Conservation (phyloP, 441 rosid genomes). For the Manihot esculenta region DNA sequence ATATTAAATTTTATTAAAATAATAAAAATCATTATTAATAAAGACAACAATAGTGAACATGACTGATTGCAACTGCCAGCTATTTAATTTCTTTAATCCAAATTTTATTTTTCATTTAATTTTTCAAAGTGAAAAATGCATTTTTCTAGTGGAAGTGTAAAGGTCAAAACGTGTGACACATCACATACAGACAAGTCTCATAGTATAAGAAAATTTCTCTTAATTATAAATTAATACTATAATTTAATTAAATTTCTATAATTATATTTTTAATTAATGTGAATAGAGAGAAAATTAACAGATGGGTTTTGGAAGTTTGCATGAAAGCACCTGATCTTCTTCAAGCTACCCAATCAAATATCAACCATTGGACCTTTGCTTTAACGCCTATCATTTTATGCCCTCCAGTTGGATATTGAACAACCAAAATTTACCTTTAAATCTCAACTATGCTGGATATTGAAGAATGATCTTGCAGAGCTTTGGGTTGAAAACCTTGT, state of each 20-base stretch:
- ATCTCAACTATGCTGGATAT: no score
- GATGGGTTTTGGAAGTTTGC: background rate
- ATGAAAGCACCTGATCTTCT: background rate
- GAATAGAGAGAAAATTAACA: background rate
- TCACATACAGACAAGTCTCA: constrained; percentile 35
- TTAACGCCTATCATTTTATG: no score
- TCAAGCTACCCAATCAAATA: no score
- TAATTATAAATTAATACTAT: background rate
- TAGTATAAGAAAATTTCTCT: background rate
- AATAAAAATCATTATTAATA: no score
- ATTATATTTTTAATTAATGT: background rate
- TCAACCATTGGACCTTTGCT: no score
- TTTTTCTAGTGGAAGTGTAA: constrained; percentile 42
- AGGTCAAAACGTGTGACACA: constrained; percentile 44
- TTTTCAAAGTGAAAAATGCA: constrained; percentile 20
- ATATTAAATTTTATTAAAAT: no score
- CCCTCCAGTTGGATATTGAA: no score
- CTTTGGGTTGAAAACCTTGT: no score
- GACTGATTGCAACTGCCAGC: constrained; percentile 16
- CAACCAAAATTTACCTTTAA: no score
- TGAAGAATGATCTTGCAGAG: no score
- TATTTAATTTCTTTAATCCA: constrained; percentile 20
- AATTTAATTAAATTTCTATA: background rate
- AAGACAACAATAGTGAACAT: background rate
- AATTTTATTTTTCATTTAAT: background rate